Base-by-base conservation (phyloP, 2,329 filamentous ascomycete species). In the Aspergillus ochraceoroseus region DNA sequence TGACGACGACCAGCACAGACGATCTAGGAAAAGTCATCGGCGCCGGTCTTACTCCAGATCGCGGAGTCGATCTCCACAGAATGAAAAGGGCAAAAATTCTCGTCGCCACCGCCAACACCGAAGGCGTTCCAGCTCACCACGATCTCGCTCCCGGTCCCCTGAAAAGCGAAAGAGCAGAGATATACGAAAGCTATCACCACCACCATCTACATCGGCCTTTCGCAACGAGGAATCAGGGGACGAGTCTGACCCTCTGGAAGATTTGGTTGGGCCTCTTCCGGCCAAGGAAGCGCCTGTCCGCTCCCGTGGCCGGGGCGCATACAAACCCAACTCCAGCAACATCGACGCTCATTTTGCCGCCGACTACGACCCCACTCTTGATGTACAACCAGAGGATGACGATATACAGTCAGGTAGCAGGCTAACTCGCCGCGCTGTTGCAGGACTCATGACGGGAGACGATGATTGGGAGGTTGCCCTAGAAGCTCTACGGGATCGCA, bases 261-360 rank as follows among this genome's bases (percentile, higher is more conserved):
- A 83, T 3, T 68, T 90, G 13, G 81, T 95, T 22, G 89, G 88
- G 0, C 87, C 87, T 13, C 63, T 70, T 1, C 80, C 77, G 6
- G 54, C 53, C 17, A 28, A 43, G 18, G 18, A 73, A 73, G 59
- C 69, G 3, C 63, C 59, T 19, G 57, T 79, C 20, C 74, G 67
- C 38, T 67, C 72, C n/a, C 80, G 85, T 18, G 87, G 87, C 7
- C 79, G 87, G 26, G 87, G 87, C 25, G 77, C 77, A 9, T 71
- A 77, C 26, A 68, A 58, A 29, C 68, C 74, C 3, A 74, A 74
- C 1, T 64, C 69, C 4, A 81, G 80, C 17, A 80, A 77, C 7
- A 94, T 95, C 50, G 88, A 95, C 57, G 72, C 76, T 15, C 85
- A 85, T 37, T 96, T 95, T 62, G 81, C 83, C 1, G 70, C 79